These are phyloP conservation scores for Phytophthora tubulina DNA, from an alignment of 352 stramenopile genomes.

Conservation along the genomic window DNA sequence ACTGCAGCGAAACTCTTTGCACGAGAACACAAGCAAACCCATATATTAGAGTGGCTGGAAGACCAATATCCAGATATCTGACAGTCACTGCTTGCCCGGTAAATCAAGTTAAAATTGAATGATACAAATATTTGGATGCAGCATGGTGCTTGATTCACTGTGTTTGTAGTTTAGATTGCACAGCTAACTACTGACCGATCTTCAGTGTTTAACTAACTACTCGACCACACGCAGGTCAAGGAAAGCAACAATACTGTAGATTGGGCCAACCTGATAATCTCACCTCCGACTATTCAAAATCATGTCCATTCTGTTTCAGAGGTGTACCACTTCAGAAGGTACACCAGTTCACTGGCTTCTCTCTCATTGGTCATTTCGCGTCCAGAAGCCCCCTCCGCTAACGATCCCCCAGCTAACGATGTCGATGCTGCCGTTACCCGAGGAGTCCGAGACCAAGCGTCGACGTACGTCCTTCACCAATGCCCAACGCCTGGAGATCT, in stretches of 20 bases:
- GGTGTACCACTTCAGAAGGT: background rate
- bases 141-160: too few relatives aligned
- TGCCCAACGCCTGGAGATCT: constrained; percentile 43
- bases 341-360: constrained; percentile 1
- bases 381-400: background rate
- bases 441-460: constrained; percentile 5
- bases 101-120: too few relatives aligned
- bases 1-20: background rate
- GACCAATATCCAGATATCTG: background rate
- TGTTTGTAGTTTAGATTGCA: too few relatives aligned
- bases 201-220: too few relatives aligned
- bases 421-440: background rate
- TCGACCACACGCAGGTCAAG: too few relatives aligned
- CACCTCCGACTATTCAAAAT: too few relatives aligned
- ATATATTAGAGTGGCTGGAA: constrained; percentile 19
- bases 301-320: too few relatives aligned
- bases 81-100: too few relatives aligned
- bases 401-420: constrained; percentile 29
- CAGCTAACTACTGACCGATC: too few relatives aligned
- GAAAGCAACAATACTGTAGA: too few relatives aligned
- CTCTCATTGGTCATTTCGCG: constrained; percentile 14
- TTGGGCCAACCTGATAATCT: too few relatives aligned
- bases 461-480: constrained; percentile 41
- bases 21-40: background rate
- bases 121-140: too few relatives aligned